Evolutionary conservation across 176 grass and related monocot species (phyloP).

Genomic region (Rhynchospora tenuis): DNA sequence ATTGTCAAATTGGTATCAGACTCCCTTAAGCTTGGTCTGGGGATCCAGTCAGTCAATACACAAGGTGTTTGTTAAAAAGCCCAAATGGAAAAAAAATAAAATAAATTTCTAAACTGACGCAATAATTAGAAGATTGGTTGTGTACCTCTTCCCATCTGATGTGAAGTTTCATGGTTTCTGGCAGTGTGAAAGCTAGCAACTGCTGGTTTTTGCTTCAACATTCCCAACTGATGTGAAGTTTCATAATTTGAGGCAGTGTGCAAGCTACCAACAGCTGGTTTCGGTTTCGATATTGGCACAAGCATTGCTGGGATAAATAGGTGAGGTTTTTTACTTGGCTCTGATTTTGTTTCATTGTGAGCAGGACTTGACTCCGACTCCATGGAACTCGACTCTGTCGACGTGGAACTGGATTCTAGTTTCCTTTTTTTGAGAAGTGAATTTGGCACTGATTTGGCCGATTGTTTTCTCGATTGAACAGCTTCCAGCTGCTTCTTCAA

Average conservation of each 20-base stretch:
- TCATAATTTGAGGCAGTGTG: neutral
- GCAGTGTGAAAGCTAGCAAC: too few relatives aligned
- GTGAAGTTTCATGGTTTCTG: neutral
- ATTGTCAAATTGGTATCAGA: neutral
- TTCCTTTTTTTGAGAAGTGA: constrained; percentile 1
- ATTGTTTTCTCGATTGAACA: neutral
- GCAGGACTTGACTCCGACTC: neutral
- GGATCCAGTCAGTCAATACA: neutral
- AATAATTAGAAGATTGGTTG: neutral
- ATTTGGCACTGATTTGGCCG: neutral
- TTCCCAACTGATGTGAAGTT: neutral
- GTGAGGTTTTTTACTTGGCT: neutral
- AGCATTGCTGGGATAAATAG: constrained; percentile 17
- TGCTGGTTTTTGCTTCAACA: neutral
- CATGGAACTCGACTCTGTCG: neutral
- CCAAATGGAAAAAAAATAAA: neutral
- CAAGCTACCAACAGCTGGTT: neutral
- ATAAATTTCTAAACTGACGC: neutral
- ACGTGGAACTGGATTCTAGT: neutral
- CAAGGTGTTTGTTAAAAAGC: neutral
- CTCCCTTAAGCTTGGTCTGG: neutral
- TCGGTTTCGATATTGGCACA: neutral
- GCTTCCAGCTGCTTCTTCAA: neutral
- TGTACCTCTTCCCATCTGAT: neutral
- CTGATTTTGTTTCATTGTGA: neutral